Evolutionary conservation across 2,329 filamentous ascomycete genomes (phyloP), one percentile per base, ranked within the genome.

Genomic region (Neobulgaria alba): DNA sequence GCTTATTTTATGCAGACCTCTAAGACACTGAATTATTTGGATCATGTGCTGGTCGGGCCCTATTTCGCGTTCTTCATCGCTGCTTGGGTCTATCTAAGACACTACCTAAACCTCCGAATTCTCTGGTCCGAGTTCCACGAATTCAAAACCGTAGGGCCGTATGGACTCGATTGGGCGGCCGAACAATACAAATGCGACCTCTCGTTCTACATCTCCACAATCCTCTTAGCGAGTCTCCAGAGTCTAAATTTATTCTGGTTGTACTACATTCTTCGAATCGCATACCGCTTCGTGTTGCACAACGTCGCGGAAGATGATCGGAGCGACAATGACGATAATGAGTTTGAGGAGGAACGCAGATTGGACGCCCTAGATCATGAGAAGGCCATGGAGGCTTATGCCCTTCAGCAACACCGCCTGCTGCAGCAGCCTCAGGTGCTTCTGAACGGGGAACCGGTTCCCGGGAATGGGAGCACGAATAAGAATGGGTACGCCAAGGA

Each of bases 1-100:
- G 17, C 42, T 46, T 40, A 46, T 17, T 43, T 36, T 18, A 5
- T 14, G 29, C 52, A 89, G 82, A 92, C 85, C 2, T 94, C 87
- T 46, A 95, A 95, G 67, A 77, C 81, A 4, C 76, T 95, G 54
- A 94, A 95, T 67, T 95, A 96, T 66, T 67, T 95, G 53, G 84
- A 94, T 59, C 79, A 80, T 41, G 68, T 74, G 43, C 67, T 93
- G 33, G 85, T 85, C n/a, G 78, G 72, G 0, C 87, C 86, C 12
- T 95, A 90, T 67, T 95, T 92, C 64, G 77, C 75, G 58, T 51
- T 83, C 53, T 95, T 95, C 67, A 82, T 93, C 62, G 68, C 67
- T 50, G 71, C 82, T 46, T 96, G 89, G 89, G 79, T 87, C 57
- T 95, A 96, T 68, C 69, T 90, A 48, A 86, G 89, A 41, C 89